Base-by-base conservation (phyloP, 108 stramenopile genomes). In the Seminavis robusta region DNA sequence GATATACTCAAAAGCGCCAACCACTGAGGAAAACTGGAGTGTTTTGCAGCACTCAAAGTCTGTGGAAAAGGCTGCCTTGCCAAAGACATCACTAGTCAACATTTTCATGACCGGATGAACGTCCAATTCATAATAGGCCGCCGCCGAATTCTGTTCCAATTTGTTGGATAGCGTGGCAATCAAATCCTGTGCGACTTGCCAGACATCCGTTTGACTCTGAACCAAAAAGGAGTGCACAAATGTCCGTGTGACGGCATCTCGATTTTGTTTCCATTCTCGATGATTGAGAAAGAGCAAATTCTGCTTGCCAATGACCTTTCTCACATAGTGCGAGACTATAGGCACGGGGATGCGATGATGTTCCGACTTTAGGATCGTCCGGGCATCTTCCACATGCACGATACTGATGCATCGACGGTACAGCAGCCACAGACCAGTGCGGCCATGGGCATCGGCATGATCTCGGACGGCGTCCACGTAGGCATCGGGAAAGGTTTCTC, bases 221-320 rank as follows among this genome's bases (percentile, higher is more conserved):
- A 34, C 33, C 16, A 52, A 4, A 28, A 34, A 15, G 33, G 20
- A 23, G 7, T 27, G 7, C 3, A 19, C 31, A 52, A 70, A 47
- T 58, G 69, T 56, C 31, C 52, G 51, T 42, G 38, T 33, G 2
- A 70, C 45, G 6, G 63, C 57, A 24, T 28, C 27, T 10, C 63
- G 69, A 47, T 70, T 41, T 7, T 37, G 17, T 44, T 56, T 57
- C 69, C 69, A 70, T 16, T 70, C 69, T 19, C 52, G 57, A 32
- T 57, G 56, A 16, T 40, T 70, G 0, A 70, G 39, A 4, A 38
- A 8, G 20, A 44, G 23, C 2, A 70, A 23, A 24, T 57, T 59
- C 19, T 40, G 24, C 20, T 25, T 36, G 8, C 69, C 69, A 48
- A 64, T 33, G 25, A 65, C 23, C 27, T 55, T 20, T 33, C 20